A percentile compares a stretch with the other conserved stretches of the same genome.
These are phyloP conservation scores for Lasiodiplodia hormozganensis DNA, from an alignment of 2,329 filamentous ascomycete species.

Conservation along the genomic window DNA sequence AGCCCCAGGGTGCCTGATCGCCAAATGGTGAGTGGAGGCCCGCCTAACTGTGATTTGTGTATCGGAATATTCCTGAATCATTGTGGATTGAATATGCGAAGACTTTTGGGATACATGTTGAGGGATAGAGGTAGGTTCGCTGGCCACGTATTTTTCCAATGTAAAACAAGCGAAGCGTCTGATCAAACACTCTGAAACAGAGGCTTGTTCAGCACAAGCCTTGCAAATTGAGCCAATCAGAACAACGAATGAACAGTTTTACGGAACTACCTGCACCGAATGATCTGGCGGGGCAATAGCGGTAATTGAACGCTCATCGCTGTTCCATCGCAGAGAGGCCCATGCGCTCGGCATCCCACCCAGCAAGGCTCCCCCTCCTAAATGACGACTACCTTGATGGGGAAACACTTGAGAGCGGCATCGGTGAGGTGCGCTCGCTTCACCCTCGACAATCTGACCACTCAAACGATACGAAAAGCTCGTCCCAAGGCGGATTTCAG, in stretches of 20 bases:
- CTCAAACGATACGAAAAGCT: not conserved
- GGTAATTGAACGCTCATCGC: conserved; percentile 5
- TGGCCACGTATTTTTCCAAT: no score
- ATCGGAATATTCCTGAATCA: not conserved
- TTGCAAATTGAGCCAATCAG: not conserved
- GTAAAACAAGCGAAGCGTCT: not conserved
- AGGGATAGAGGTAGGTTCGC: not conserved
- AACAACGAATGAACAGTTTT: not conserved
- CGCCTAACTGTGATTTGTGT: not conserved
- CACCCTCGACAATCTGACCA: not conserved
- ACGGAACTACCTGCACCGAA: not conserved
- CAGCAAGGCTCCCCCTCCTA: not conserved
- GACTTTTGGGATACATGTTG: not conserved
- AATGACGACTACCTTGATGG: not conserved
- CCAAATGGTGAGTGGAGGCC: not conserved
- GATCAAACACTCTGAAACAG: conserved; percentile 15
- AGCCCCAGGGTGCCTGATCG: not conserved
- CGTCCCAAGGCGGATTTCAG: no score
- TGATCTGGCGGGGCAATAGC: not conserved
- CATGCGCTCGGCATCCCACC: not conserved
- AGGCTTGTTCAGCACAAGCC: conserved; percentile 5
- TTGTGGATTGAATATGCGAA: not conserved
- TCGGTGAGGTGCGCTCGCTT: not conserved
- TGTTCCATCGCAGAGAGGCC: not conserved
- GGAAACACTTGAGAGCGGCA: not conserved